Base-by-base conservation (phyloP, 192 early-diverging fungal species). In the Backusella circina region DNA sequence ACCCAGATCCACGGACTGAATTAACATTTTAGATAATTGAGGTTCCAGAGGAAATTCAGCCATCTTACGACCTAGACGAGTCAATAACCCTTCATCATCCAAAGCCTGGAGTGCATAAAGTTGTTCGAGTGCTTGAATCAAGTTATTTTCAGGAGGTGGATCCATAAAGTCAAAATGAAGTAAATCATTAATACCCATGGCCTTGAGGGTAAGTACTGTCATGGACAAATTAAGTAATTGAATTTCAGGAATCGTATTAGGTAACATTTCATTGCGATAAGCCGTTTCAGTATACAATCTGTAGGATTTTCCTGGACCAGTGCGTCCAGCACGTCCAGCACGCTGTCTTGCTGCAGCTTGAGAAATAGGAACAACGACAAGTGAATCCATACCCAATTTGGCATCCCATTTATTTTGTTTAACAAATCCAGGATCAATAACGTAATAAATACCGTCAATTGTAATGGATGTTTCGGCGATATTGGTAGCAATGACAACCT, bases 391-490 rank as follows among this genome's bases (percentile, higher is more conserved):
- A 64, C 98, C 97, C 1, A 97, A 90, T 68, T 95, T 93, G 65
- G 98, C 93, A 80, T 99, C 97, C 84, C 95, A 99, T 57, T 92
- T 94, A 70, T 97, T 99, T 79, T 97, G 96, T 81, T 99, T 99
- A 75, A 90, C 91, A 80, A 94, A 99, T 33, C 98, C 98, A 35
- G 93, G 90, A 80, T 99, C 98, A 21, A 99, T 91, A 8, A 99
- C 98, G 78, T 97, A 99, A 33, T 93, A 91, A 65, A 99, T 91
- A 67, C 98, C 98, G 81, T 99, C 98, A 70, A 99, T 96, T 0
- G 98, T 99, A 73, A 99, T 92, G 71, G 94, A 95, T 3, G 98
- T 99, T 86, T 99, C 98, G 32, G 98, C 98, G 81, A 99, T 97
- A 85, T 99, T 99, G 5, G 98, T 99, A 2, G 98, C 95, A 75